phyloP scores from a whole-genome alignment of 2,329 filamentous ascomycete genomes.

The Penicillium brevicompactum region DNA sequence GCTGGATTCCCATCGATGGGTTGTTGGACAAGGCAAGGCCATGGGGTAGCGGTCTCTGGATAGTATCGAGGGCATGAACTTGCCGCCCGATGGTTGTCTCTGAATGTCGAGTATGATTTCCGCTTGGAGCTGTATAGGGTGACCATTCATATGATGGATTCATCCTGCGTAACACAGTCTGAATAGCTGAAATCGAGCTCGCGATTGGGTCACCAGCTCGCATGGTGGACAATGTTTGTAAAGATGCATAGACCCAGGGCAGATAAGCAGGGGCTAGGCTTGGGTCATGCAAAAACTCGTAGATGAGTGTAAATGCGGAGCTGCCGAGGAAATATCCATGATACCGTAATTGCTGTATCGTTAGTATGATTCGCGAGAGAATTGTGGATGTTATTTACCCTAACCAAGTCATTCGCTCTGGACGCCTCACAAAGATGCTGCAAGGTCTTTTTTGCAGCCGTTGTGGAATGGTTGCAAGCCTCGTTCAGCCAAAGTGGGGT shows the following conservation, averaged over 20 bases:
- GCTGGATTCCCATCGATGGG: not conserved
- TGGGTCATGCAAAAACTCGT: constrained; percentile 47
- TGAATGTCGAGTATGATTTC: not conserved
- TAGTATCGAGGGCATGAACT: not conserved
- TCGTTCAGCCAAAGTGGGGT: constrained; percentile 46
- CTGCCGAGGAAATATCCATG: constrained; percentile 49
- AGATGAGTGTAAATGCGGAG: constrained; percentile 45
- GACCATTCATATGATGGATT: constrained; percentile 34
- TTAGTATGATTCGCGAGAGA: not conserved
- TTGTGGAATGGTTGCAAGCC: constrained; percentile 47
- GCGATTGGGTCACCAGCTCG: constrained; percentile 29
- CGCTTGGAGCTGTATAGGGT: not conserved
- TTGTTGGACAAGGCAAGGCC: not conserved
- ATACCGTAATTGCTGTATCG: constrained; percentile 45
- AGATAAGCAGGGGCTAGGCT: constrained; percentile 41
- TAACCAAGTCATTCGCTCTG: constrained; percentile 43
- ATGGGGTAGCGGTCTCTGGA: not conserved
- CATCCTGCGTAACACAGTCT: constrained; percentile 36
- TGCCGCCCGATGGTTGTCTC: not conserved
- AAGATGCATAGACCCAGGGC: constrained; percentile 45
- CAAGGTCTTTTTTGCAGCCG: constrained; percentile 45
- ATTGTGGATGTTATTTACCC: constrained; percentile 27
- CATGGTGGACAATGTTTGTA: constrained; percentile 43
- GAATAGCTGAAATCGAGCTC: constrained; percentile 34
- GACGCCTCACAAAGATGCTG: constrained; percentile 45